Evolutionary conservation across 371 early-diverging fungal species (phyloP), one percentile per base, ranked within the genome.

Genomic region (Apophysomyces variabilis): DNA sequence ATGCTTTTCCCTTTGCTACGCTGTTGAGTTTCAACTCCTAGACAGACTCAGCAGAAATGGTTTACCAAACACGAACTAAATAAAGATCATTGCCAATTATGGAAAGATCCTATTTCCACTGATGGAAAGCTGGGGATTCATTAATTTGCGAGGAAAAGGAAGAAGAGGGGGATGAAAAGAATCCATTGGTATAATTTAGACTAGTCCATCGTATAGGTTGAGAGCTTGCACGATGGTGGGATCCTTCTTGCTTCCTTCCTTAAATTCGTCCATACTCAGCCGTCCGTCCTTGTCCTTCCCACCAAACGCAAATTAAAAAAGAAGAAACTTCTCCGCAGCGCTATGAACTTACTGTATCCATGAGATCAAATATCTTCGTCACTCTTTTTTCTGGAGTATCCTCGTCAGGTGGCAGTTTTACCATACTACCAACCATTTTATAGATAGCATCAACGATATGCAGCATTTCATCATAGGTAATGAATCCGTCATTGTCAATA

Each of bases 361-460:
- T 94, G 61, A 92, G 68, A 32, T 81, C 80, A 75, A 96, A 95
- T 50, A 96, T 91, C 84, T 96, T 96, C 38, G 89, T 83, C 7
- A 95, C 95, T 14, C 96, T 83, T 75, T 93, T 92, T 66, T 93
- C 90, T 7, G 96, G 94, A 32, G 95, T 95, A 65, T 91, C 88
- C 68, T 93, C 93, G 75, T 97, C 96, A 36, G 84, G 78, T 26
- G 95, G 93, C 66, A 95, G 71, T 69, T 92, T 92, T 41, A 91
- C 90, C 90, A 92, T 92, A 62, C 86, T 89, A 7, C 95, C 96
- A 0, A 96, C 92, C 94, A 96, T 94, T 70, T 89, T 91, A 75
- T 96, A 95, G 59, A 97, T 93, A 7, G 97, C 93, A 57, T 93
- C 90, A 9, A 95, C 96, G 54, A 95, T 92, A 60, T 76, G 76